Conservation (phyloP, 2,329 filamentous ascomycete species). For the Diaporthe sp. region DNA sequence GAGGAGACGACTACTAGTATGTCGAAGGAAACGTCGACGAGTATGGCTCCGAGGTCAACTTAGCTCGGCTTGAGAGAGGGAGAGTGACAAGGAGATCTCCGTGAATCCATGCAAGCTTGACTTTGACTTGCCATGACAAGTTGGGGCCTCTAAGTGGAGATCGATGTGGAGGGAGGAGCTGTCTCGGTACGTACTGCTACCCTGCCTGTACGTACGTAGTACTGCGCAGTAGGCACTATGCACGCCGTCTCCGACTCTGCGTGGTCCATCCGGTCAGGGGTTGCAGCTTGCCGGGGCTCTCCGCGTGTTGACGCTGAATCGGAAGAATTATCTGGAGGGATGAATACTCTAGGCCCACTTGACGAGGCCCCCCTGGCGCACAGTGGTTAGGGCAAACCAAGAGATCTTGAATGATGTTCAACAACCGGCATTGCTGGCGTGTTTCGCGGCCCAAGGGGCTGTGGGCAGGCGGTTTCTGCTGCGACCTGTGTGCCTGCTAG, state of each 20-base stretch:
- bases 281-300: constrained; percentile 42
- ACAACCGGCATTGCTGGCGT: constrained; percentile 38
- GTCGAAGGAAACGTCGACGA: constrained; percentile 30
- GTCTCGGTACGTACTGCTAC: constrained; percentile 32
- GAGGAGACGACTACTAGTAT: constrained; percentile 40
- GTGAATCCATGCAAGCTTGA: constrained; percentile 35
- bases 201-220: constrained; percentile 38
- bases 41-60: constrained; percentile 33
- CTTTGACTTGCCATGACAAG: constrained; percentile 39
- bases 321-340: constrained; percentile 43
- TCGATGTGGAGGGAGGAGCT: constrained; percentile 38
- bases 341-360: constrained; percentile 36
- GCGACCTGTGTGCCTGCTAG: constrained; percentile 22
- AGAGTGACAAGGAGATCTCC: constrained; percentile 38
- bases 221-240: constrained; percentile 21
- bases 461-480: constrained; percentile 18
- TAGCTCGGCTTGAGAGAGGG: constrained; percentile 25
- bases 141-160: constrained; percentile 40
- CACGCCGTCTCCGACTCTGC: constrained; percentile 12
- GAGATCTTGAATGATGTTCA: constrained; percentile 35
- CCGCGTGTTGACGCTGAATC: constrained; percentile 42
- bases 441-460: constrained; percentile 38
- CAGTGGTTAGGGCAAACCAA: constrained; percentile 36
- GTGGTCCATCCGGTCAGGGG: constrained; percentile 40
- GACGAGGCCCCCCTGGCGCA: constrained; percentile 36